These are phyloP conservation scores for Alternaria arbusti DNA, from an alignment of 2,329 filamentous ascomycete species.

Conservation along the genomic window DNA sequence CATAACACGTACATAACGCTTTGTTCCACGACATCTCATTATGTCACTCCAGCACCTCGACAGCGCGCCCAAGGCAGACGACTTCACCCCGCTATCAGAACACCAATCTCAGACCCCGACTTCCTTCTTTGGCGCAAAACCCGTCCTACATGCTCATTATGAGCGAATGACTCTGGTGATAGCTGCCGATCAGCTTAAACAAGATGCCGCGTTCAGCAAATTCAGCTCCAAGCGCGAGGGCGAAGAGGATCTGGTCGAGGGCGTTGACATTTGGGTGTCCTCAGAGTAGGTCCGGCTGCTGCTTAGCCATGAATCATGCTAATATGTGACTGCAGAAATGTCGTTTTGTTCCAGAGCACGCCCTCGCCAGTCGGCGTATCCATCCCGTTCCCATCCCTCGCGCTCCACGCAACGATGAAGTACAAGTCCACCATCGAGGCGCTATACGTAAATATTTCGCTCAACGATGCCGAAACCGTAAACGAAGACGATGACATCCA, in stretches of 20 bases:
- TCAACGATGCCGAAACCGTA: slow-evolving; percentile 60
- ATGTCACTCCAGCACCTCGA: slow-evolving; percentile 60
- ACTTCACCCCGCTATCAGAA: slow-evolving; percentile 70
- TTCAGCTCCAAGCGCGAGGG: slow-evolving; percentile 46
- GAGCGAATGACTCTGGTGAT: slow-evolving; percentile 64
- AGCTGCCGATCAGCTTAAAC: slow-evolving; percentile 60
- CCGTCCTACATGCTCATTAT: slow-evolving; percentile 71
- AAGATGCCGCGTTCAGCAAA: slow-evolving; percentile 54
- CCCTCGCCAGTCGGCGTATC: slow-evolving; percentile 65
- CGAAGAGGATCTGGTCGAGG: slow-evolving; percentile 40
- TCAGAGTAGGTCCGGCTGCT: slow-evolving; percentile 47
- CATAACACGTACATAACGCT: background rate
- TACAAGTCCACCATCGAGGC: slow-evolving; percentile 47
- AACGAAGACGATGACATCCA: slow-evolving; percentile 69
- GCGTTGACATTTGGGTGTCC: slow-evolving; percentile 57
- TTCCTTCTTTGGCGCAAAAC: slow-evolving; percentile 74
- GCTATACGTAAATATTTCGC: slow-evolving; percentile 47
- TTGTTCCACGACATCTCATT: background rate
- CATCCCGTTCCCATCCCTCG: slow-evolving; percentile 76
- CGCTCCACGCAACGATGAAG: slow-evolving; percentile 75
- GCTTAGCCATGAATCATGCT: background rate
- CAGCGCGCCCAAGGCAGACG: slow-evolving; percentile 61
- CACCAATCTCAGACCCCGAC: slow-evolving; percentile 75
- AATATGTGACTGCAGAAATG: slow-evolving; percentile 47
- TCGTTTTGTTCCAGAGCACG: slow-evolving; percentile 68